Evolutionary conservation across 768 basidiomycete genomes (phyloP).

Genomic region (Fibroporia radiculosa): DNA sequence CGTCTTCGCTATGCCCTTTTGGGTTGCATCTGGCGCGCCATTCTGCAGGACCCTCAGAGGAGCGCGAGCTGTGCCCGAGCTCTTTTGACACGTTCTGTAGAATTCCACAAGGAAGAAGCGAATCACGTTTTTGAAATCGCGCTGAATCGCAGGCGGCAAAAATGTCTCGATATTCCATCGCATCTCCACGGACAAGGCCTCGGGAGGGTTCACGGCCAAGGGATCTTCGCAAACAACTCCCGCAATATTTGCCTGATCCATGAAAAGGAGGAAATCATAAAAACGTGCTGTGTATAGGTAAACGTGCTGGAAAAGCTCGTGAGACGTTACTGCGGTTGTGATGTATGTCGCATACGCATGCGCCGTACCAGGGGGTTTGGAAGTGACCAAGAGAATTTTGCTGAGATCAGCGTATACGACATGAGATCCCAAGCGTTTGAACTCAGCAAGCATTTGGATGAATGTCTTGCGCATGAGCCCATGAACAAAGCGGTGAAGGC

Average conservation of each 20-base stretch:
- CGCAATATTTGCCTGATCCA: constrained; percentile 91
- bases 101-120: constrained; percentile 83
- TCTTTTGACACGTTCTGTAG: constrained; percentile 64
- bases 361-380: constrained; percentile 92
- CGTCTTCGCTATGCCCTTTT: constrained; percentile 57
- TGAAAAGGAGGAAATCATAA: constrained; percentile 92
- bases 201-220: constrained; percentile 55
- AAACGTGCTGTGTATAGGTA: constrained; percentile 80
- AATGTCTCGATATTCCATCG: constrained; percentile 91
- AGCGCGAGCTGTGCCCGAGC: constrained; percentile 49
- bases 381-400: constrained; percentile 83
- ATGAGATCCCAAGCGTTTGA: constrained; percentile 88
- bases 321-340: constrained; percentile 84
- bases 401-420: constrained; percentile 94
- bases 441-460: constrained; percentile 93
- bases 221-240: constrained; percentile 85
- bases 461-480: constrained; percentile 98
- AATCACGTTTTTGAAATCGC: constrained; percentile 63
- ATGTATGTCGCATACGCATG: constrained; percentile 95
- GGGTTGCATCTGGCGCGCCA: constrained; percentile 52
- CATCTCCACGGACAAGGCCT: constrained; percentile 69
- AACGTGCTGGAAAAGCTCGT: constrained; percentile 93
- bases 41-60: constrained; percentile 72
- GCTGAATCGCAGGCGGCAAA: constrained; percentile 76
- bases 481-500: constrained; percentile 87